Base-by-base conservation (phyloP, 2,329 filamentous ascomycete genomes). In the Gnomoniopsis sp. region DNA sequence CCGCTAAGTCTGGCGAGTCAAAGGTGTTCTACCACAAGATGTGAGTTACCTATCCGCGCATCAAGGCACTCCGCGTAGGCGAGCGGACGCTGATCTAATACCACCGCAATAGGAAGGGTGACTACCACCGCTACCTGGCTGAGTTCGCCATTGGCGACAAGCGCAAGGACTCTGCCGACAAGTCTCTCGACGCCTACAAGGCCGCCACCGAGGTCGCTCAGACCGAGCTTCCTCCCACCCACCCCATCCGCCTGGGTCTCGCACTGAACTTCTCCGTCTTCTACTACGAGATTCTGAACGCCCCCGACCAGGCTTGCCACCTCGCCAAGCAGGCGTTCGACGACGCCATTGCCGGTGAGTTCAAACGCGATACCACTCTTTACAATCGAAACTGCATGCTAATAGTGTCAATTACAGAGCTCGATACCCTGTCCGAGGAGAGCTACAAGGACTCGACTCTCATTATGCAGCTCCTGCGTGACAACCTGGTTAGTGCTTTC, bases 11-110 rank as follows among this genome's bases (percentile, higher is more conserved):
- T 72, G 93, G 93, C 79, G 93, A 98, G 84, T 96, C 92, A 71
- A 97, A 97, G 88, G 93, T 98, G 70, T 98, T 98, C 83, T 97
- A 97, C 83, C 93, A 98, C 89, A 98, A 98, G 89, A 98, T 98
- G 92, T 96, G 77, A 74, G 61, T 63, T 46, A 41, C 21, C 11
- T 30, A 3, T 22, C 41, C 44, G 34, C 41, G 15, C 12, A n/a
- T 36, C 23, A 15, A 26, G 22, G 17, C 8, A 15, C 7, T 10
- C 7, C 17, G 21, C 34, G 6, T 14, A 14, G 36, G 19, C 38
- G 36, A 38, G 50, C 41, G 21, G 53, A 64, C 62, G 55, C 61
- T 62, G 44, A 61, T 53, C 43, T 46, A 11, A 46, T 46, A 55
- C 57, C 66, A 53, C 64, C 61, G 65, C 57, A 66, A 74, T 67